Conservation (phyloP, 129 eudicot species). For the Apium graveolens region DNA sequence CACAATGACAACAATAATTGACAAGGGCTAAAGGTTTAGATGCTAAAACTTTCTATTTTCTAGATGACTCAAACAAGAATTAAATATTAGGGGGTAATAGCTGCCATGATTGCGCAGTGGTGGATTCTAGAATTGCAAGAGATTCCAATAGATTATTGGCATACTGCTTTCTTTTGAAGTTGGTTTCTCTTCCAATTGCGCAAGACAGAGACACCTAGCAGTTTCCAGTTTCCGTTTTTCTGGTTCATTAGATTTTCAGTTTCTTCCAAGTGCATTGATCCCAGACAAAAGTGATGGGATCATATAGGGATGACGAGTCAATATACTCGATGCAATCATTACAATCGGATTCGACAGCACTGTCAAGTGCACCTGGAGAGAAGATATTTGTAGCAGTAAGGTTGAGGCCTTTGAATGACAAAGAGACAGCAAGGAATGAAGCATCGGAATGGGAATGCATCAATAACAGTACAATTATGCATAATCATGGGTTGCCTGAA, state of each 20-base stretch:
- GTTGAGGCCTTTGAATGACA: slow-evolving; percentile 75
- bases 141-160: not conserved
- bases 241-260: slow-evolving; percentile 11
- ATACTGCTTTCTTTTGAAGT: not conserved
- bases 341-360: slow-evolving; percentile 24
- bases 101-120: not conserved
- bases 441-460: slow-evolving; percentile 71
- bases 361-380: slow-evolving; percentile 52
- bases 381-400: slow-evolving; percentile 79
- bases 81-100: not conserved
- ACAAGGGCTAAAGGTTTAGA: slow-evolving; percentile 10
- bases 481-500: slow-evolving; percentile 48
- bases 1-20: not conserved
- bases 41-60: not conserved
- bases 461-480: slow-evolving; percentile 51
- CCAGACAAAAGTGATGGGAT: slow-evolving; percentile 41
- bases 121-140: slow-evolving; percentile 11
- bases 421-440: slow-evolving; percentile 53
- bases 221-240: slow-evolving; percentile 10
- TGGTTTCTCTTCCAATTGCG: slow-evolving; percentile 21
- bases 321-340: not conserved
- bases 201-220: slow-evolving; percentile 15
- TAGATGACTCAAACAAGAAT: not conserved
- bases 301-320: slow-evolving; percentile 41
- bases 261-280: slow-evolving; percentile 30